These are phyloP conservation scores for Rhizoctonia solani DNA, from an alignment of 1,284 basidiomycete genomes.

Conservation along the genomic window DNA sequence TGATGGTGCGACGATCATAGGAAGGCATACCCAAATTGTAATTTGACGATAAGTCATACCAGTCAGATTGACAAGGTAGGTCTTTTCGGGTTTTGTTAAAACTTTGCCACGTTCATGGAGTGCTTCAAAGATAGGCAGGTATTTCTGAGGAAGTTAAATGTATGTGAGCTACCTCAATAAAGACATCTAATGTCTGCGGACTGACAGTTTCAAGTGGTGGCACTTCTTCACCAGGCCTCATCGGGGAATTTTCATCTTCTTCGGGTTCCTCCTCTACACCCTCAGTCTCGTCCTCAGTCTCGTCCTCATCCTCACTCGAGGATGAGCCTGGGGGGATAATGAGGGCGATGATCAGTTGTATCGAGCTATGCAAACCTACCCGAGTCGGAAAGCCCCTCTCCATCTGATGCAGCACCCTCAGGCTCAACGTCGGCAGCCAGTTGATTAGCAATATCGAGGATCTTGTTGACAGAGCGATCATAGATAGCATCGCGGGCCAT, in stretches of 20 bases:
- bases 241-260: conserved; percentile 22
- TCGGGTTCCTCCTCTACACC: conserved; percentile 4
- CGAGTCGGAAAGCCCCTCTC: conserved; percentile 6
- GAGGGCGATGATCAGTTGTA: no score
- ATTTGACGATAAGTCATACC: conserved; percentile 38
- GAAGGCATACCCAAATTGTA: conserved; percentile 37
- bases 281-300: conserved; percentile 2
- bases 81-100: conserved; percentile 35
- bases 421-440: not conserved
- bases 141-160: conserved; percentile 2
- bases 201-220: conserved; percentile 22
- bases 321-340: not conserved
- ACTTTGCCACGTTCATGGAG: conserved; percentile 29
- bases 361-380: not conserved
- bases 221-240: conserved; percentile 18
- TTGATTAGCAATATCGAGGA: conserved; percentile 1
- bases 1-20: not conserved
- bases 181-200: not conserved
- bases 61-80: conserved; percentile 35
- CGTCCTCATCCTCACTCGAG: conserved; percentile 16
- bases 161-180: not conserved
- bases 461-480: not conserved
- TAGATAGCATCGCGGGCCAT: conserved; percentile 16
- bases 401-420: conserved; percentile 6
- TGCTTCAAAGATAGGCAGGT: conserved; percentile 31